Evolutionary conservation across 495 filamentous ascomycete genomes (phyloP).

Genomic region (Aspergillus heteromorphus): DNA sequence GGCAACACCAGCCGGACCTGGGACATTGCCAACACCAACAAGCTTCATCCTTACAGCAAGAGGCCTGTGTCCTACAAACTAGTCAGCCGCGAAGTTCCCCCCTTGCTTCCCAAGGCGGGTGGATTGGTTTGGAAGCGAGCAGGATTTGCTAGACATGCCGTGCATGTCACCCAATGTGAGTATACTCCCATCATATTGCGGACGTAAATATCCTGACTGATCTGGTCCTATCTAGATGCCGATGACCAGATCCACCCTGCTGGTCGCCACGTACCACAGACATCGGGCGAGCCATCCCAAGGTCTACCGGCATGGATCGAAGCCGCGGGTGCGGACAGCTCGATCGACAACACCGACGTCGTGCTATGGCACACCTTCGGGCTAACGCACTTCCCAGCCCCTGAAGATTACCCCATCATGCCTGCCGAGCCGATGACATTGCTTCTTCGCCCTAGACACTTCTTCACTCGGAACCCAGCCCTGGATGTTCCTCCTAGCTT

Average conservation of each 20-base stretch:
- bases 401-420: slow-evolving; percentile 96
- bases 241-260: slow-evolving; percentile 90
- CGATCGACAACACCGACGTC: slow-evolving; percentile 78
- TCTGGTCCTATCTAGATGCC: slow-evolving; percentile 46
- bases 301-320: slow-evolving; percentile 81
- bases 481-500: slow-evolving; percentile 84
- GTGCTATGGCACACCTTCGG: slow-evolving; percentile 98
- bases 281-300: slow-evolving; percentile 72
- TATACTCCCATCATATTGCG: too few relatives aligned
- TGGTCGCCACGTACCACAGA: slow-evolving; percentile 90
- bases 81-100: slow-evolving; percentile 76
- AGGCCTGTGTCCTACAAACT: slow-evolving; percentile 91
- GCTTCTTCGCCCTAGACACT: slow-evolving; percentile 78
- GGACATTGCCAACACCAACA: slow-evolving; percentile 85
- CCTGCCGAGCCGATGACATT: slow-evolving; percentile 85
- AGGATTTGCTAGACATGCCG: slow-evolving; percentile 84
- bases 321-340: slow-evolving; percentile 56
- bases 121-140: slow-evolving; percentile 91
- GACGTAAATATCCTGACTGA: too few relatives aligned
- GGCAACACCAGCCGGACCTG: slow-evolving; percentile 75
- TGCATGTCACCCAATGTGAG: slow-evolving; percentile 89
- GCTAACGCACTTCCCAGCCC: slow-evolving; percentile 83
- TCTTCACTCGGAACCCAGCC: slow-evolving; percentile 80
- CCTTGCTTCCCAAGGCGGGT: slow-evolving; percentile 75
- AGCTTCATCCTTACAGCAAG: slow-evolving; percentile 76